Conservation (phyloP, 208 protist genomes). For the Crithidia expoeki region DNA sequence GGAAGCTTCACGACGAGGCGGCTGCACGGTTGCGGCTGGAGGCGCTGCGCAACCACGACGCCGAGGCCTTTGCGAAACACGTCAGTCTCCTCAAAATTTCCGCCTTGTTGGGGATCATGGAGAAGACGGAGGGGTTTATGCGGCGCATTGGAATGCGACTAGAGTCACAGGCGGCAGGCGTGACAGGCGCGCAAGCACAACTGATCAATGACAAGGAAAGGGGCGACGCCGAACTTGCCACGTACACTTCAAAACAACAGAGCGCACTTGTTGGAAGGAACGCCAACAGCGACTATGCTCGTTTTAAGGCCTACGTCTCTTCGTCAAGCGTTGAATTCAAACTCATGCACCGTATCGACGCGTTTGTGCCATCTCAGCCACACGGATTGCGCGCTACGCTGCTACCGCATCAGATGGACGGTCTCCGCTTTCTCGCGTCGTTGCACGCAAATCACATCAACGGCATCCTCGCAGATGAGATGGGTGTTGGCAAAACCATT, state of each 20-base stretch:
- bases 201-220: background rate
- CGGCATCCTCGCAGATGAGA: slow-evolving; percentile 97
- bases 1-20: slow-evolving; percentile 49
- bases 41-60: slow-evolving; percentile 49
- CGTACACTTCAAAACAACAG: background rate
- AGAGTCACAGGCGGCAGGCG: slow-evolving; percentile 11
- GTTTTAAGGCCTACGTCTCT: slow-evolving; percentile 60
- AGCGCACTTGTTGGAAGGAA: background rate
- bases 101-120: slow-evolving; percentile 65
- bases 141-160: slow-evolving; percentile 48
- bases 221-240: background rate
- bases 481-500: slow-evolving; percentile 96
- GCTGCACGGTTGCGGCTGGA: slow-evolving; percentile 40
- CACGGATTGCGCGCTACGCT: slow-evolving; percentile 64
- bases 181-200: background rate
- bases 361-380: slow-evolving; percentile 45
- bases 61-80: slow-evolving; percentile 52
- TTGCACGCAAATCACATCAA: slow-evolving; percentile 89
- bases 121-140: slow-evolving; percentile 67
- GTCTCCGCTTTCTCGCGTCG: slow-evolving; percentile 94
- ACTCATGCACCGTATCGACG: slow-evolving; percentile 53
- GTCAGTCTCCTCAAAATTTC: slow-evolving; percentile 59
- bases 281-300: slow-evolving; percentile 30
- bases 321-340: slow-evolving; percentile 52
- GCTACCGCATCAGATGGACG: slow-evolving; percentile 96